Conservation (phyloP, 2,329 filamentous ascomycete genomes). For the Periconia digitata region DNA sequence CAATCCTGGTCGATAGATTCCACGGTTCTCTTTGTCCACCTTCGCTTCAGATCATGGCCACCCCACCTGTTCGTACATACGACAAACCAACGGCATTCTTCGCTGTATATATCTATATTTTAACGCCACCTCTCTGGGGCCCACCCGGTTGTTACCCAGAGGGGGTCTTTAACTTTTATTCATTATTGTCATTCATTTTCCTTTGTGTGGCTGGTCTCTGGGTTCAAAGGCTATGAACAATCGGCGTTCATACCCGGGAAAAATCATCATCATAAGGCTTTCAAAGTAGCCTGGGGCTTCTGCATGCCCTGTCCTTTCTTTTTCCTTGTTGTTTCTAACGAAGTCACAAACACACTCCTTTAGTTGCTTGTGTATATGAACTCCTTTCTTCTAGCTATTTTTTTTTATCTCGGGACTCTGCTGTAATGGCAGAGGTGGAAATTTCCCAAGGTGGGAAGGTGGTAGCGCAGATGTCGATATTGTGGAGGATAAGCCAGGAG, state of each 20-base stretch:
- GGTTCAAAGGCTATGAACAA: neutral
- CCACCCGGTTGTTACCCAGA: neutral
- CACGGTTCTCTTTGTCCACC: neutral
- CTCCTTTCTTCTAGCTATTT: neutral
- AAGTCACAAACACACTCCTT: neutral
- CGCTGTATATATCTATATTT: slow-evolving; percentile 2
- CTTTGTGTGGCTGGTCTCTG: neutral
- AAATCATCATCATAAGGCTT: too few species aligned
- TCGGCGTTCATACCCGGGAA: neutral
- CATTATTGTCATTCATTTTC: neutral
- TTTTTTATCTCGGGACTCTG: neutral
- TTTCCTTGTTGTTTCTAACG: neutral
- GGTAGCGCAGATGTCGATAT: neutral
- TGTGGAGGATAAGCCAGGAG: too few species aligned
- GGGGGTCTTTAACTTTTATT: neutral
- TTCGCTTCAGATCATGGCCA: neutral
- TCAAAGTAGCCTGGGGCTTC: too few species aligned
- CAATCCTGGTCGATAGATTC: neutral
- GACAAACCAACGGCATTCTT: neutral
- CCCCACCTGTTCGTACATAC: neutral
- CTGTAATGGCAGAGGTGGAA: neutral
- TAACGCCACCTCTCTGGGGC: neutral
- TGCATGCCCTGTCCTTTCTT: neutral
- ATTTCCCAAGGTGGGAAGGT: neutral
- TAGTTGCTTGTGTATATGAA: neutral